Base-by-base conservation (phyloP, 371 early-diverging fungal species). In the Mycotypha africana region DNA sequence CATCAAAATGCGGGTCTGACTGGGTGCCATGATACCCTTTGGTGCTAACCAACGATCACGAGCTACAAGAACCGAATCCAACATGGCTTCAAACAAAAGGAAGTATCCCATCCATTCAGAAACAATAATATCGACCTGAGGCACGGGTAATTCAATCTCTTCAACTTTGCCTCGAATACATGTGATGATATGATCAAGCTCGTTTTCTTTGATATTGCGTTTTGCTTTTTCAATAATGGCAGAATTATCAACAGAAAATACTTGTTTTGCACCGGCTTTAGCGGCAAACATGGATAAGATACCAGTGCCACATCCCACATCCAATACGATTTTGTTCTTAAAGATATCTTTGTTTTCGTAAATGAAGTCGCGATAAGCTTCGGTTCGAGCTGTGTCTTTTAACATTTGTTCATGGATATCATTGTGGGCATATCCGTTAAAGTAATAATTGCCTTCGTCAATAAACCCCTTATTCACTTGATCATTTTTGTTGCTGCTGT, bases 71-170 rank as follows among this genome's bases (percentile, higher is more conserved):
- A 92, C 89, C 1, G 91, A 89, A 67, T 91, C 89, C 45, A 92
- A 66, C 93, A 92, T 92, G 54, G 89, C 83, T 75, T 92, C 91
- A 62, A 87, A 91, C 36, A 91, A 67, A 38, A 90, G 70, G 53
- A 86, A 89, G 65, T 92, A 92, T 1, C 93, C 93, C 93, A 92
- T 92, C 93, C 93, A 92, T 58, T 92, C 93, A 0, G 88, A 88
- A 31, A 92, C 79, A 47, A 92, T 91, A 39, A 92, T 89, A 60
- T 92, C 93, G 21, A 90, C 90, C 53, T 88, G 78, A 33, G 74
- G 51, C 2, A 76, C 87, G 24, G 93, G 93, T 42, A 92, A 59
- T 22, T 64, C 60, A 42, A 92, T 85, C 51, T 92, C 91, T 58
- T 92, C 93, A 38, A 92, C 85, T 53, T 85, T 86, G 25, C 93